Conservation (phyloP, 768 basidiomycete species). For the Lactifluus echinatus region DNA sequence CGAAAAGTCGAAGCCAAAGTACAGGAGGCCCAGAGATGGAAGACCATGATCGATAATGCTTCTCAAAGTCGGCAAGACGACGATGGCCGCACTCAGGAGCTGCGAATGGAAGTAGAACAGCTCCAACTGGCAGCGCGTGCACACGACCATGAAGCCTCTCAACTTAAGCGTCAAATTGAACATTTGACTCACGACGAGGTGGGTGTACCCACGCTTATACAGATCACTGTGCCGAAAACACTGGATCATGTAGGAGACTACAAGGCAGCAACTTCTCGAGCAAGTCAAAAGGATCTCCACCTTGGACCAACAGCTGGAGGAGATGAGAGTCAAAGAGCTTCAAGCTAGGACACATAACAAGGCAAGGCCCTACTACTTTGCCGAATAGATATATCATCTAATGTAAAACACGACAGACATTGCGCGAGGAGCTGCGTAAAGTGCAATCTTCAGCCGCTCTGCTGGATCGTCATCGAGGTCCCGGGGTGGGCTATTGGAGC, state of each 20-base stretch:
- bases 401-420: constrained; percentile 41
- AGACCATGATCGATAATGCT: constrained; percentile 46
- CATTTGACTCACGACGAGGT: constrained; percentile 58
- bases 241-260: constrained; percentile 29
- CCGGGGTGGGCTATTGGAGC: constrained; percentile 90
- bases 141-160: constrained; percentile 45
- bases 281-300: constrained; percentile 38
- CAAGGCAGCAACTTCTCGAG: constrained; percentile 42
- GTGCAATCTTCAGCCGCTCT: constrained; percentile 89
- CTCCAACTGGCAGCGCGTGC: constrained; percentile 40
- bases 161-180: constrained; percentile 43
- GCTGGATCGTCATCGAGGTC: constrained; percentile 83
- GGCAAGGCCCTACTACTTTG: constrained; percentile 33
- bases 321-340: constrained; percentile 56
- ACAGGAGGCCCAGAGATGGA: constrained; percentile 68
- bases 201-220: constrained; percentile 16
- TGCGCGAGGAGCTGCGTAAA: constrained; percentile 92
- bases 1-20: constrained; percentile 71
- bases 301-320: constrained; percentile 65
- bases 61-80: constrained; percentile 53
- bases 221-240: background rate
- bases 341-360: constrained; percentile 73
- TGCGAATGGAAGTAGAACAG: constrained; percentile 48
- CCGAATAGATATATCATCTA: background rate
- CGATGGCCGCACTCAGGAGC: constrained; percentile 39